These are phyloP conservation scores for Neospora caninum DNA, from an alignment of 169 alveolate species.

Conservation along the genomic window DNA sequence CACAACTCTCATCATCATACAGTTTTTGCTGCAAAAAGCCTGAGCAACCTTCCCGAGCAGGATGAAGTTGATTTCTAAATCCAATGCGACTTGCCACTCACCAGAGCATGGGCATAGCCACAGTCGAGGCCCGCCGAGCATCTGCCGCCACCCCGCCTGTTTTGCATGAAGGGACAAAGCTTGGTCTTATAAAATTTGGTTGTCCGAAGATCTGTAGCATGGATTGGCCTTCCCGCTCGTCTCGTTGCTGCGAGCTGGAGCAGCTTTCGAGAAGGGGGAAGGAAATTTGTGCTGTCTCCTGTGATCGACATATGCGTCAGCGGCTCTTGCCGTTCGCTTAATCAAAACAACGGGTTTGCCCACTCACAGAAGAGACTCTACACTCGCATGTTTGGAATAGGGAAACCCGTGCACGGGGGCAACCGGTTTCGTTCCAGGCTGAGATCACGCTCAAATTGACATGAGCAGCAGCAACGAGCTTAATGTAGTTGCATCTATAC, in stretches of 20 bases:
- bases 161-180: constrained; percentile 44
- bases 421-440: too few species aligned
- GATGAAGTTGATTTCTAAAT: background rate
- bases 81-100: background rate
- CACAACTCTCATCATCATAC: background rate
- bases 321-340: background rate
- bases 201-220: constrained; percentile 45
- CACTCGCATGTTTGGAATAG: too few species aligned
- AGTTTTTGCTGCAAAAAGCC: too few species aligned
- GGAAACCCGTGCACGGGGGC: too few species aligned
- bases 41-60: background rate
- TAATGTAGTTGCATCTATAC: too few species aligned
- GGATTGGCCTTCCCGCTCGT: constrained; percentile 43
- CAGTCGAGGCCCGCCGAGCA: constrained; percentile 53
- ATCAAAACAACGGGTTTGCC: too few species aligned
- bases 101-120: constrained; percentile 52
- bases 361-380: too few species aligned
- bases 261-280: constrained; percentile 49
- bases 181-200: constrained; percentile 46
- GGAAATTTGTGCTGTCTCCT: background rate
- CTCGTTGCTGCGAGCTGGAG: constrained; percentile 43
- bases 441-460: too few species aligned
- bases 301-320: constrained; percentile 8
- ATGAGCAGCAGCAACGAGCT: too few species aligned
- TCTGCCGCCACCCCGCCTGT: constrained; percentile 43